Percentiles rank a stretch among this genome's conserved stretches.
These are phyloP conservation scores for Lotmaria passim DNA, from an alignment of 208 protist genomes.

Conservation along the genomic window DNA sequence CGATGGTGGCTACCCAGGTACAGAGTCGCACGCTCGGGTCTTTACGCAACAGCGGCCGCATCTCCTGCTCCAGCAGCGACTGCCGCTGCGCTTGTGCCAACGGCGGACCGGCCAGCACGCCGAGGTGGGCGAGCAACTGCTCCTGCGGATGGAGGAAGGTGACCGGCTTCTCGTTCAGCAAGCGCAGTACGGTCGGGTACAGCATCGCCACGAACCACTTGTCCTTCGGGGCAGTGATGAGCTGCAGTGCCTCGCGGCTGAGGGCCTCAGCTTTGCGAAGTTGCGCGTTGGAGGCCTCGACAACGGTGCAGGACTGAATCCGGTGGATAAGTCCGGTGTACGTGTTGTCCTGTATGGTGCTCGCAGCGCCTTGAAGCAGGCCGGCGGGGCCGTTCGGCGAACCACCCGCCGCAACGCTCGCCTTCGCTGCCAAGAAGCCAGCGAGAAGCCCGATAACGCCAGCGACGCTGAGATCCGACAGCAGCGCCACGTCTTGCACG, in stretches of 20 bases:
- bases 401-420: neutral
- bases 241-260: conserved; percentile 49
- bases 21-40: conserved; percentile 86
- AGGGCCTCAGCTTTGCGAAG: conserved; percentile 67
- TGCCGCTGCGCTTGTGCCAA: conserved; percentile 40
- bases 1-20: conserved; percentile 59
- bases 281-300: conserved; percentile 42
- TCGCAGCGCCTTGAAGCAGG: neutral
- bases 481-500: conserved; percentile 26
- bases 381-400: neutral
- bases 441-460: conserved; percentile 23
- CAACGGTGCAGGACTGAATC: conserved; percentile 30
- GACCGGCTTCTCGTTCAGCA: conserved; percentile 41
- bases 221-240: conserved; percentile 41
- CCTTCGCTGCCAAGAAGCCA: conserved; percentile 12
- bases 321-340: conserved; percentile 18
- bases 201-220: conserved; percentile 65
- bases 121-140: conserved; percentile 72
- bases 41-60: conserved; percentile 45
- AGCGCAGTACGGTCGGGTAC: conserved; percentile 58
- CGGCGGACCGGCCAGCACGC: conserved; percentile 47
- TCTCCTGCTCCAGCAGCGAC: conserved; percentile 55
- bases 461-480: conserved; percentile 27
- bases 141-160: conserved; percentile 59
- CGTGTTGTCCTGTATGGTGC: neutral